Evolutionary conservation across 106 monocot species (phyloP).

Genomic region (Platanthera guangdongensis): DNA sequence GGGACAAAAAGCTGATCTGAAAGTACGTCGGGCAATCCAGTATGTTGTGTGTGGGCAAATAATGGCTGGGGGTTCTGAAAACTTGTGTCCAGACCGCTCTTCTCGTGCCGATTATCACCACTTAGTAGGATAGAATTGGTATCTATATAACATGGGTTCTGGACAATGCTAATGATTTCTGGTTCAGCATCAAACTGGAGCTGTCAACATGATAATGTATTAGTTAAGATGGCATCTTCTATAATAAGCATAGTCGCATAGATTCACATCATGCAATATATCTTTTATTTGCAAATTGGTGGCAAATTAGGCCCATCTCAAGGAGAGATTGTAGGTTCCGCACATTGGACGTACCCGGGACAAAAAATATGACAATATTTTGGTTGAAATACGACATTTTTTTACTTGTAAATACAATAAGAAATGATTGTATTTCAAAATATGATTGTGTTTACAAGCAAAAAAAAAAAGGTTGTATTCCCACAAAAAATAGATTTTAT

Average conservation of each 20-base stretch:
- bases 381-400: too few relatives aligned
- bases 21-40: slow-evolving; percentile 17
- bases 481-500: too few relatives aligned
- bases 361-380: too few relatives aligned
- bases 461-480: not conserved
- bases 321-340: not conserved
- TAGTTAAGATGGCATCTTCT: not conserved
- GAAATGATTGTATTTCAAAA: too few relatives aligned
- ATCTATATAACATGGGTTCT: slow-evolving; percentile 7
- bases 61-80: not conserved
- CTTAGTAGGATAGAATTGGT: slow-evolving; percentile 3
- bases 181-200: slow-evolving; percentile 24
- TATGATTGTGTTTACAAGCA: not conserved
- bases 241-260: not conserved
- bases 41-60: slow-evolving; percentile 10
- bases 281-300: not conserved
- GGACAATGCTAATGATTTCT: slow-evolving; percentile 4
- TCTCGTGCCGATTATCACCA: not conserved
- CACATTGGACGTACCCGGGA: too few relatives aligned
- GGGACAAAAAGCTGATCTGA: slow-evolving; percentile 8
- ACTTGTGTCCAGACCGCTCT: not conserved
- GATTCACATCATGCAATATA: not conserved
- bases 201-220: not conserved
- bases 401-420: too few relatives aligned
- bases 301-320: not conserved